Percentiles rank a stretch among this genome's conserved stretches.
phyloP scores from a whole-genome alignment of 2,329 filamentous ascomycete genomes.

The Arthrobotrys entomopaga region DNA sequence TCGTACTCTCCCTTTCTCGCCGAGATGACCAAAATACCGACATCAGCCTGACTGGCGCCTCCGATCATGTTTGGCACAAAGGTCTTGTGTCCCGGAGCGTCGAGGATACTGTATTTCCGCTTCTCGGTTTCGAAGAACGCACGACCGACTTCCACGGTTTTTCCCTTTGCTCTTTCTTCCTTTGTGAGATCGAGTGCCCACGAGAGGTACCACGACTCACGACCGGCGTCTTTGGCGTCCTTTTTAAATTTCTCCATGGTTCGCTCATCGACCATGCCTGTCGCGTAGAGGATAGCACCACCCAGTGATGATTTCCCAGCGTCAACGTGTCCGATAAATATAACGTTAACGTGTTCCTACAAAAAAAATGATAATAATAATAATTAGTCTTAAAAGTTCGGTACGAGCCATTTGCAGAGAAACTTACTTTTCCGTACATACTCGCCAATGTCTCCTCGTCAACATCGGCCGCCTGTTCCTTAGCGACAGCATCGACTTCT shows the following conservation, averaged over 20 bases:
- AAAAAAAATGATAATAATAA: neutral
- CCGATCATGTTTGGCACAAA: conserved; percentile 99
- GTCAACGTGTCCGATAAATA: conserved; percentile 98
- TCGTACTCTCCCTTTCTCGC: conserved; percentile 98
- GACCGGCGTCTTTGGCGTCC: conserved; percentile 93
- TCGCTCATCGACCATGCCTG: conserved; percentile 98
- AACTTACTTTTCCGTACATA: conserved; percentile 84
- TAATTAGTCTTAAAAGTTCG: too few relatives aligned
- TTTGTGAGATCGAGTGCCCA: conserved; percentile 98
- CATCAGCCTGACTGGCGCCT: conserved; percentile 89
- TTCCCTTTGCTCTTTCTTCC: conserved; percentile 94
- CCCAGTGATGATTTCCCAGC: conserved; percentile 97
- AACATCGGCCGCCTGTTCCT: conserved; percentile 76
- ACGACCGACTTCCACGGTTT: conserved; percentile 96
- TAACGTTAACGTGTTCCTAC: conserved; percentile 83
- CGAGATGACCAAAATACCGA: conserved; percentile 94
- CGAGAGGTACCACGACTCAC: conserved; percentile 98
- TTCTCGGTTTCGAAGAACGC: conserved; percentile 98
- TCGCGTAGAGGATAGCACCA: conserved; percentile 89
- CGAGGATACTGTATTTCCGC: conserved; percentile 93
- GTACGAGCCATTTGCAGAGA: neutral
- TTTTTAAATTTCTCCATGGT: conserved; percentile 98
- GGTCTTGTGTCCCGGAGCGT: conserved; percentile 96
- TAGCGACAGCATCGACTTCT: conserved; percentile 83
- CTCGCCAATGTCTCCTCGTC: conserved; percentile 88